Evolutionary conservation across 2,329 filamentous ascomycete genomes (phyloP), one percentile per base, ranked within the genome.

Genomic region (Penicillium sp.): DNA sequence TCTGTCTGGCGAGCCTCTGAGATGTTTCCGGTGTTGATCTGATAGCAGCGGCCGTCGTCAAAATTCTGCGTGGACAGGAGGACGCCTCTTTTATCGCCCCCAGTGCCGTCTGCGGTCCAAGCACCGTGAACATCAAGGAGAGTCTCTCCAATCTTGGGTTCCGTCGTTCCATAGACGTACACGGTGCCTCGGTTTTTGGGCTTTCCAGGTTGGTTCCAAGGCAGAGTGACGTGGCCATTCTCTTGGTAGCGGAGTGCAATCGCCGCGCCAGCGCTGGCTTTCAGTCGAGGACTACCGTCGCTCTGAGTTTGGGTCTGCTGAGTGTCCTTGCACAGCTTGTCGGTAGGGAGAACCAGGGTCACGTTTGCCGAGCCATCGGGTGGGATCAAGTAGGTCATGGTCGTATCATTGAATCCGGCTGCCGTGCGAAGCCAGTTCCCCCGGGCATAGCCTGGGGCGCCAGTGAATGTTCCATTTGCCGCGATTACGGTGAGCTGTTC

Each of bases 11-110:
- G 88, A 51, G 79, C 63, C 13, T 68, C 64, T 5, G 85, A 86
- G 56, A 90, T 84, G 46, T 66, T 48, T 2, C 76, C 76, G n/a
- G 61, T 62, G 69, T 90, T 92, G 65, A 84, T 73, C 75, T 97
- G 88, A 70, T 91, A 91, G 77, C 94, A 99, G 65, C 90, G 87
- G 24, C 88, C 88, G 64, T 99, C 94, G 65, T 97, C 94, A 70
- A 85, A 99, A 76, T 88, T 85, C 62, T 90, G 85, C 1, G 84
- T 87, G 0, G 87, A 84, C 34, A 97, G 76, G 12, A 97, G 84
- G 39, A 79, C 78, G 29, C 94, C 94, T 38, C 87, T 84, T 45
- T 82, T 79, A 68, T 96, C 86, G 21, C 92, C 93, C 18, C 92
- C 91, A 6, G 82, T 87, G 55, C 92, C 92, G 51, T 90, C 85